These are phyloP conservation scores for Gnomoniopsis smithogilvyi DNA, from an alignment of 2,329 filamentous ascomycete genomes.

Conservation along the genomic window DNA sequence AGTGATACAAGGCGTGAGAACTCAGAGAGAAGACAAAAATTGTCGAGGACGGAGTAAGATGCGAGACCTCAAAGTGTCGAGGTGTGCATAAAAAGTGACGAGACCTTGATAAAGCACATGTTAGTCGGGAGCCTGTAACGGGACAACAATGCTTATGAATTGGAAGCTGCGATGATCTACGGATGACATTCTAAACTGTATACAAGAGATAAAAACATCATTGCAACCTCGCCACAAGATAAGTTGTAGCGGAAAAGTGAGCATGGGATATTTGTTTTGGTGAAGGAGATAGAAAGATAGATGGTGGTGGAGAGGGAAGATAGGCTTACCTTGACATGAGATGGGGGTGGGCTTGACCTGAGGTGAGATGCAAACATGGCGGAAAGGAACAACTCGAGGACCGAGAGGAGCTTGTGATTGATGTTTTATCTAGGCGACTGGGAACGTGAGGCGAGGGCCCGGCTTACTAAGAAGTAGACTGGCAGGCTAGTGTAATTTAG, in stretches of 20 bases:
- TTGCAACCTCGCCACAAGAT: not conserved
- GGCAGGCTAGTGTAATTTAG: not conserved
- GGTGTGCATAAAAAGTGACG: not conserved
- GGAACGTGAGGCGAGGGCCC: not conserved
- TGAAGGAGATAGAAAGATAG: not conserved
- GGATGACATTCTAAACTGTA: not conserved
- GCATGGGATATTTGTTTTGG: not conserved
- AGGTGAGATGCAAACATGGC: not conserved
- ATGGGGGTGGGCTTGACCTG: not conserved
- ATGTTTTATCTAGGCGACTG: not conserved
- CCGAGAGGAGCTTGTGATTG: not conserved
- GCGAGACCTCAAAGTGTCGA: not conserved
- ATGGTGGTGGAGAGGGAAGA: not conserved
- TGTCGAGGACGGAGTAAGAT: not conserved
- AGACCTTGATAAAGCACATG: not conserved
- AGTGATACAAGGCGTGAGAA: not conserved
- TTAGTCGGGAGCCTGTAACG: not conserved
- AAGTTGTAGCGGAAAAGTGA: not conserved
- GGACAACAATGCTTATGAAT: not conserved
- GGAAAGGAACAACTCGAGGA: not conserved
- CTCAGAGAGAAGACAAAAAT: not conserved
- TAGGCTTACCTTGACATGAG: not conserved
- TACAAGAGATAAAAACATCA: not conserved
- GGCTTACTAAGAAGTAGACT: not conserved
- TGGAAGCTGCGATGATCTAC: not conserved